Evolutionary conservation across 2,329 filamentous ascomycete species (phyloP), one percentile per base, ranked within the genome.

Genomic region (Alternaria metachromatica): DNA sequence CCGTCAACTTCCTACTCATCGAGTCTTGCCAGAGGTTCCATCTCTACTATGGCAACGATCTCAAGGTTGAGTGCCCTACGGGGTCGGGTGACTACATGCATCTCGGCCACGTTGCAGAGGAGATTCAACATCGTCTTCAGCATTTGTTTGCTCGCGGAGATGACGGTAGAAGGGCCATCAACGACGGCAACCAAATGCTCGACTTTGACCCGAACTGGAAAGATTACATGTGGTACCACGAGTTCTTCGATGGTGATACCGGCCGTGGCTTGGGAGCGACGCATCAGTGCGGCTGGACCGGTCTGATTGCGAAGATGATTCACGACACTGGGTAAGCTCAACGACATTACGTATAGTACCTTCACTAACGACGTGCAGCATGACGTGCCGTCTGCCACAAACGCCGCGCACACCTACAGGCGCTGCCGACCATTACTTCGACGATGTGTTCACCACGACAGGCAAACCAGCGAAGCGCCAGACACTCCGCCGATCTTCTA

Each of bases 281-380:
- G 51, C 96, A 98, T 80, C 96, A 98, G 80, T 97, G 93, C 76
- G 95, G 95, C 54, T 98, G 96, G 95, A 97, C 95, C 41, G 95
- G 95, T 23, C 82, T 98, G 70, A 94, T 98, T 78, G 95, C 95
- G 25, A 94, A 96, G 81, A 92, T 98, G 88, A 98, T 98, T 64
- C 95, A 98, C 73, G 96, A 98, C 76, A 97, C 95, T 71, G 95
- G 94, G 92, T 96, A 89, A 84, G 90, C 82, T 68, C 28, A 6
- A 30, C 15, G 48, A 45, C 5, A 3, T 12, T 43, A n/a, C n/a
- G 21, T n/a, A 44, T 10, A 12, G 11, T 33, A 21, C 21, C 18
- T 55, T 13, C 49, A 74, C 85, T 89, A 81, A 88, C 78, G 46
- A 45, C n/a, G n/a, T 49, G 28, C 41, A 74, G 72, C 55, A 74